These are phyloP conservation scores for Termitomyces sp. DNA, from an alignment of 768 basidiomycete species.

Conservation along the genomic window DNA sequence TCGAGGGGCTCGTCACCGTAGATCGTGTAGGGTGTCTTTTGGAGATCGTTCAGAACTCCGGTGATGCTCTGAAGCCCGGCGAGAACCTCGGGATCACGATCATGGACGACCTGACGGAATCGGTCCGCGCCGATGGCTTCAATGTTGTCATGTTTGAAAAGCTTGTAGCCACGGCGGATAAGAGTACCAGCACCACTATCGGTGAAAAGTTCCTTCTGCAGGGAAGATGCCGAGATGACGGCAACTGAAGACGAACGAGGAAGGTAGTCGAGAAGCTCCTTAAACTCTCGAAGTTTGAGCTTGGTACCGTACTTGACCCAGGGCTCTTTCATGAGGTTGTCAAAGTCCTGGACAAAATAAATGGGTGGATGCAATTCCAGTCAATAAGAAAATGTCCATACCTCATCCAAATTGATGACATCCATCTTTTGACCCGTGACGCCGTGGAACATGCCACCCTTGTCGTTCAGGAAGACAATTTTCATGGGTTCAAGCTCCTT, in stretches of 20 bases:
- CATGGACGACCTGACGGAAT: constrained; percentile 90
- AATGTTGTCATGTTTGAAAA: constrained; percentile 82
- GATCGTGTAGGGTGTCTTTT: constrained; percentile 82
- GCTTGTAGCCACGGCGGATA: constrained; percentile 96
- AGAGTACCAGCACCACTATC: constrained; percentile 97
- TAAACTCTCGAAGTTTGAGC: constrained; percentile 98
- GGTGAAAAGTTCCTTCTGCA: constrained; percentile 98
- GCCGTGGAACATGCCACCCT: constrained; percentile 97
- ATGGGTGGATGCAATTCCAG: neutral
- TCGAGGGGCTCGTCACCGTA: constrained; percentile 99
- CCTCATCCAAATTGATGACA: constrained; percentile 97
- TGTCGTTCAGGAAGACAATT: constrained; percentile 97
- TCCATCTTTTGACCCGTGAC: constrained; percentile 94
- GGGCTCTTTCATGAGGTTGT: constrained; percentile 91
- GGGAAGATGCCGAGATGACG: constrained; percentile 86
- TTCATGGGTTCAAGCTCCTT: constrained; percentile 98
- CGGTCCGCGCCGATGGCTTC: constrained; percentile 88
- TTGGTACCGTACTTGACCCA: constrained; percentile 99
- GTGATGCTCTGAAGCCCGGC: constrained; percentile 81
- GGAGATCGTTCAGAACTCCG: constrained; percentile 76
- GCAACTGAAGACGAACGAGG: constrained; percentile 98
- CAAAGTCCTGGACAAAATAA: constrained; percentile 68
- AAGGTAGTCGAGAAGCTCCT: constrained; percentile 96
- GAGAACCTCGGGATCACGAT: constrained; percentile 90
- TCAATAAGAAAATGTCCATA: constrained; percentile 21